A percentile compares a stretch with the other conserved stretches of the same genome.
Conservation (phyloP, 192 early-diverging fungal species). For the Coemansia sp. region DNA sequence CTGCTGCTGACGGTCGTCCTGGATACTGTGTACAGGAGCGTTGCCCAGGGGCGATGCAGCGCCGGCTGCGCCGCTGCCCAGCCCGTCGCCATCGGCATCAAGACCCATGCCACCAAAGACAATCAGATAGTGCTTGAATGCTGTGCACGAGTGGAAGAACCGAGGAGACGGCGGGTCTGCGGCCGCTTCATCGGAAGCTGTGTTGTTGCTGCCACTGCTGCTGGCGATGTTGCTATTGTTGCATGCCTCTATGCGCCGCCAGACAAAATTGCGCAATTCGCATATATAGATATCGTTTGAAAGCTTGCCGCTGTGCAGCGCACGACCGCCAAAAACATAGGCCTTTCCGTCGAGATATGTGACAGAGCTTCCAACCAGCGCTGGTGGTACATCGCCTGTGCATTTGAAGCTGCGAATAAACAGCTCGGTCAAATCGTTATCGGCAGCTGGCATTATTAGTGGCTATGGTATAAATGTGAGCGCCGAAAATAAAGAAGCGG, state of each 20-base stretch:
- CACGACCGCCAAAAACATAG: conserved; percentile 71
- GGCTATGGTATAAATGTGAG: neutral
- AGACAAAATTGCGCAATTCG: conserved; percentile 62
- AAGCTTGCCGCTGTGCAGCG: conserved; percentile 67
- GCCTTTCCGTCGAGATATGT: conserved; percentile 61
- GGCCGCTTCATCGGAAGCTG: neutral
- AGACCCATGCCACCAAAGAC: conserved; percentile 83
- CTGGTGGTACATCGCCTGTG: conserved; percentile 71
- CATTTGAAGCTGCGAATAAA: conserved; percentile 55
- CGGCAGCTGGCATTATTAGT: conserved; percentile 34
- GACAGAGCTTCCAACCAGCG: conserved; percentile 67
- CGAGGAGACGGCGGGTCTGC: conserved; percentile 49
- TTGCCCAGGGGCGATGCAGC: conserved; percentile 5
- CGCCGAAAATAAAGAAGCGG: neutral
- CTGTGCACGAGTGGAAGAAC: conserved; percentile 76
- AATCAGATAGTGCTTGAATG: conserved; percentile 63
- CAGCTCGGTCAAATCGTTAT: conserved; percentile 53
- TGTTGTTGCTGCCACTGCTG: neutral
- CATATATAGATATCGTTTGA: conserved; percentile 70
- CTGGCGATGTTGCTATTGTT: neutral
- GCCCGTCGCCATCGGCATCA: conserved; percentile 25
- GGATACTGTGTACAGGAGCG: conserved; percentile 11
- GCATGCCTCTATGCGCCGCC: conserved; percentile 58
- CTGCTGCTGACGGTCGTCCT: conserved; percentile 50
- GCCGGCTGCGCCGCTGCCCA: conserved; percentile 2